A percentile compares a stretch with the other conserved stretches of the same genome.
Conservation (phyloP, 2,329 filamentous ascomycete genomes). For the Penicillium sp. region DNA sequence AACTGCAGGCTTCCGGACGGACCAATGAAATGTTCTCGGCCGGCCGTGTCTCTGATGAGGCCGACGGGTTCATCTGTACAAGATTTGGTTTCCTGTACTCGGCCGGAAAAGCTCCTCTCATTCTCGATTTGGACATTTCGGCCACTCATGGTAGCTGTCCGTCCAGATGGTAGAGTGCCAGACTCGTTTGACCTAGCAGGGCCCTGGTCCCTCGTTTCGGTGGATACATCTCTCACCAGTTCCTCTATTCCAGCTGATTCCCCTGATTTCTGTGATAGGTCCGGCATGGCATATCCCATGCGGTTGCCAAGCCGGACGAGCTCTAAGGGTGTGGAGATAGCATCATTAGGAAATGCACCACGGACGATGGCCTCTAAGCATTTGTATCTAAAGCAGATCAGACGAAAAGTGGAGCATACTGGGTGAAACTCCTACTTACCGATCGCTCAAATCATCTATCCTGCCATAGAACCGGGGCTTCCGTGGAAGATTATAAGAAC, state of each 20-base stretch:
- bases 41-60: constrained; percentile 34
- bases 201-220: constrained; percentile 1
- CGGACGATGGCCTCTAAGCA: constrained; percentile 39
- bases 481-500: constrained; percentile 34
- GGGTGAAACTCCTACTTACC: constrained; percentile 18
- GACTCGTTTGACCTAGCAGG: background rate
- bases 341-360: constrained; percentile 33
- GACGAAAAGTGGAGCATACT: background rate
- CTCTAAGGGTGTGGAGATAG: constrained; percentile 27
- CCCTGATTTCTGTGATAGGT: constrained; percentile 9
- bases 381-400: constrained; percentile 5
- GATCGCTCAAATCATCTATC: constrained; percentile 36
- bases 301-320: constrained; percentile 30
- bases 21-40: constrained; percentile 38
- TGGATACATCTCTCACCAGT: constrained; percentile 2
- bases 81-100: constrained; percentile 1
- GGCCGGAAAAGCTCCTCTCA: constrained; percentile 1
- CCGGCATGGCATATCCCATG: constrained; percentile 36
- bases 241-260: constrained; percentile 6
- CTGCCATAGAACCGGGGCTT: constrained; percentile 41
- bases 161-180: background rate
- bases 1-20: constrained; percentile 39
- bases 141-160: constrained; percentile 1
- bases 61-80: constrained; percentile 8
- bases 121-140: constrained; percentile 1